phyloP scores from a whole-genome alignment of 225 moss, liverwort and hornwort genomes.

The Climacium dendroides region DNA sequence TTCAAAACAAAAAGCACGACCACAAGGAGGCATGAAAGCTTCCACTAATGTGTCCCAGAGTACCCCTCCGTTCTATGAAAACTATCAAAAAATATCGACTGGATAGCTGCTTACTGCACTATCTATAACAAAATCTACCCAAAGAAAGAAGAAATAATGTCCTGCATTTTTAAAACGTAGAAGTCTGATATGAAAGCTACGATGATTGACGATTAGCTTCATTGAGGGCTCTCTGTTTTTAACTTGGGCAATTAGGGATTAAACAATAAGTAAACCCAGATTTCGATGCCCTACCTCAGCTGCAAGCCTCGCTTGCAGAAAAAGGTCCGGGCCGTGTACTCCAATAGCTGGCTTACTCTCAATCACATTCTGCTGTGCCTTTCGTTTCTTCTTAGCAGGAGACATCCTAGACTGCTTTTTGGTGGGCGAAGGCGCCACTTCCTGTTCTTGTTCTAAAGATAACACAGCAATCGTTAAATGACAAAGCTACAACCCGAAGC shows the following conservation, averaged over 20 bases:
- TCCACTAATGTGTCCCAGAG: not conserved
- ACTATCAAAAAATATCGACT: not conserved
- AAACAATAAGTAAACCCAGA: not conserved
- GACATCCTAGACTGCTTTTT: not conserved
- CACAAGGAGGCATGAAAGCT: not conserved
- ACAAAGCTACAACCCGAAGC: not conserved
- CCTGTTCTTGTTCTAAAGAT: constrained; percentile 3
- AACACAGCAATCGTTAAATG: not conserved
- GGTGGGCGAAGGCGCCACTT: not conserved
- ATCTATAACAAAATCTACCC: not conserved
- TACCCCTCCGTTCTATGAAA: not conserved
- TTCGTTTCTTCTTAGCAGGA: constrained; percentile 21
- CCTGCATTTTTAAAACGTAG: not conserved
- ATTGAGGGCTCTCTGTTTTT: not conserved
- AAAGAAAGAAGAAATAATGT: not conserved
- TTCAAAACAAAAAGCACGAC: not conserved
- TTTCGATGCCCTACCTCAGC: constrained; percentile 13
- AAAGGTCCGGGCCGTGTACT: constrained; percentile 26
- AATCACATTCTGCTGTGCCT: not conserved
- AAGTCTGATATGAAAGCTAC: not conserved
- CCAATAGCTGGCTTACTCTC: constrained; percentile 29
- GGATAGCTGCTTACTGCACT: not conserved
- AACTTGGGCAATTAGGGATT: not conserved
- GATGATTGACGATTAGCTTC: not conserved
- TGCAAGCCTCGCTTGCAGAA: constrained; percentile 33